These are phyloP conservation scores for Diplodia seriata DNA, from an alignment of 2,329 filamentous ascomycete species.

Conservation along the genomic window DNA sequence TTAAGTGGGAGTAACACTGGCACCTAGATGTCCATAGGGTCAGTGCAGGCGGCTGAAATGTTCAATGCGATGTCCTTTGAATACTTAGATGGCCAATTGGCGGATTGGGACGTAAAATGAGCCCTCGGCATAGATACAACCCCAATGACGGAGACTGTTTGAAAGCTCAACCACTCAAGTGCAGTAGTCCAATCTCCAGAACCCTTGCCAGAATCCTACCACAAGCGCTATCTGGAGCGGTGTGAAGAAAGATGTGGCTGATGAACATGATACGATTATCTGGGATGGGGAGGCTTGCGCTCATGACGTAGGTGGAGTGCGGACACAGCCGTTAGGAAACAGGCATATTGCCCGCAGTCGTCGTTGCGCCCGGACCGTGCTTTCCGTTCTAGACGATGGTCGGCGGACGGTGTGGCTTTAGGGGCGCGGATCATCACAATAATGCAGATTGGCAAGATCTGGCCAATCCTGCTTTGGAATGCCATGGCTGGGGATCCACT, in stretches of 20 bases:
- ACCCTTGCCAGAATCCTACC: too few species aligned
- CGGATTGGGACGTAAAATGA: too few species aligned
- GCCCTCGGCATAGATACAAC: too few species aligned
- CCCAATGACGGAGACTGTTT: too few species aligned
- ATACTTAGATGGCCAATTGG: too few species aligned
- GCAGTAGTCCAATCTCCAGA: too few species aligned
- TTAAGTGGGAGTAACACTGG: too few species aligned
- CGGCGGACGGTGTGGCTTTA: neutral
- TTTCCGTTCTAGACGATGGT: neutral
- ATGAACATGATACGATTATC: neutral
- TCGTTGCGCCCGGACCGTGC: neutral
- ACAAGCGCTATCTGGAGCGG: neutral
- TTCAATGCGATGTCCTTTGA: too few species aligned
- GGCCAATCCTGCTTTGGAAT: neutral
- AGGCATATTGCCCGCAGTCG: neutral
- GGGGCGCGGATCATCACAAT: neutral
- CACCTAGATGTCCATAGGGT: too few species aligned
- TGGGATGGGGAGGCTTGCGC: neutral
- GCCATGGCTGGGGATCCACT: neutral
- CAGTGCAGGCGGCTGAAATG: too few species aligned
- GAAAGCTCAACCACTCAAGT: too few species aligned
- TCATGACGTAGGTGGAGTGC: constrained; percentile 2
- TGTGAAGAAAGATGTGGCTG: neutral
- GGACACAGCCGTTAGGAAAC: neutral
- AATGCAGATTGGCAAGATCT: neutral